Evolutionary conservation across 176 grass and related monocot genomes (phyloP).

Genomic region (Alopecurus myosuroides): DNA sequence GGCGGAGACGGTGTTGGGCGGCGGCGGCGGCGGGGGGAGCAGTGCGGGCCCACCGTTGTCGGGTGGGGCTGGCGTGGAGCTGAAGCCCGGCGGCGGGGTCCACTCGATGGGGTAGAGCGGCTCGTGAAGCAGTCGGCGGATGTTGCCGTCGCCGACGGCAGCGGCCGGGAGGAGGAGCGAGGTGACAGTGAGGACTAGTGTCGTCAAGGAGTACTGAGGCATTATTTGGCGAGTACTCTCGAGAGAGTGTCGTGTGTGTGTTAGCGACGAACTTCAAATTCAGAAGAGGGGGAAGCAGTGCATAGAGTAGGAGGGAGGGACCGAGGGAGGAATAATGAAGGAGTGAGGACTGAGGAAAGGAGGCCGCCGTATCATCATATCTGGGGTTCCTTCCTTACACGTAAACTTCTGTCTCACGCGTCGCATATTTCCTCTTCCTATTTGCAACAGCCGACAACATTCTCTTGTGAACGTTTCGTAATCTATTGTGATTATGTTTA

Average conservation of each 20-base stretch:
- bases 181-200: not conserved
- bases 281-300: not conserved
- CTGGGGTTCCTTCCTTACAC: not conserved
- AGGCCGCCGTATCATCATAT: not conserved
- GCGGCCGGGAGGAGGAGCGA: not conserved
- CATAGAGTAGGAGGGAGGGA: not conserved
- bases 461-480: too few relatives aligned
- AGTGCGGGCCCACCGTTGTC: constrained; percentile 17
- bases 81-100: constrained; percentile 60
- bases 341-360: not conserved
- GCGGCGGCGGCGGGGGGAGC: constrained; percentile 36
- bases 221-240: not conserved
- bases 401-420: not conserved
- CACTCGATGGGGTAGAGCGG: constrained; percentile 81
- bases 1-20: constrained; percentile 33
- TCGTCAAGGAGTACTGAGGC: not conserved
- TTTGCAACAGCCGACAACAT: not conserved
- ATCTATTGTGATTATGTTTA: too few relatives aligned
- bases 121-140: constrained; percentile 64
- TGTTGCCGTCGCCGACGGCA: not conserved
- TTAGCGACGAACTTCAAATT: not conserved
- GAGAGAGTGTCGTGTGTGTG: not conserved
- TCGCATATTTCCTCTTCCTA: not conserved
- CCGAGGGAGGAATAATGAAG: not conserved
- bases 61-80: constrained; percentile 30